Evolutionary conservation across 2,329 filamentous ascomycete species (phyloP).

Genomic region (Ophiostoma perfectum): DNA sequence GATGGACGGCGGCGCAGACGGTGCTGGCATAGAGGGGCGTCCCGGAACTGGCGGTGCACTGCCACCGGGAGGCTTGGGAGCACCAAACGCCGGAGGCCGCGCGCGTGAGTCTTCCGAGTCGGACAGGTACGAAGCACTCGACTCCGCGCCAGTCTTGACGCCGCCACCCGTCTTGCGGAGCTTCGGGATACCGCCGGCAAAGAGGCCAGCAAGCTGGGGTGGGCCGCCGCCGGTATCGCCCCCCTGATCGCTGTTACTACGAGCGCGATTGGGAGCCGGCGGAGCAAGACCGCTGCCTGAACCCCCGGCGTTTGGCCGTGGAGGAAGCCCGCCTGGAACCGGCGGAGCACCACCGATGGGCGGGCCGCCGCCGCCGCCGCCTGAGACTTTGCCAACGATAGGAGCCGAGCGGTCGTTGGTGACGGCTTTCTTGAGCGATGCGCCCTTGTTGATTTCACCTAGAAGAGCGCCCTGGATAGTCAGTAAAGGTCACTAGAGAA

Average conservation of each 20-base stretch:
- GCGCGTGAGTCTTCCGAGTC: slow-evolving; percentile 59
- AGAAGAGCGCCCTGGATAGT: slow-evolving; percentile 72
- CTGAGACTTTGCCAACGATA: slow-evolving; percentile 48
- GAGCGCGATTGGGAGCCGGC: slow-evolving; percentile 64
- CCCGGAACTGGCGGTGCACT: slow-evolving; percentile 56
- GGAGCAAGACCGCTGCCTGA: slow-evolving; percentile 55
- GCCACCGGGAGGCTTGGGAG: slow-evolving; percentile 55
- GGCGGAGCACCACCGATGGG: slow-evolving; percentile 68
- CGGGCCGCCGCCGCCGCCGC: slow-evolving; percentile 14
- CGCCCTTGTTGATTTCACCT: slow-evolving; percentile 80
- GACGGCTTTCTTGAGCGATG: slow-evolving; percentile 72
- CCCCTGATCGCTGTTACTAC: slow-evolving; percentile 77
- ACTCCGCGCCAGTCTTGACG: slow-evolving; percentile 67
- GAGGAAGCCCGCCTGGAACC: slow-evolving; percentile 57
- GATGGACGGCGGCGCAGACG: slow-evolving; percentile 36
- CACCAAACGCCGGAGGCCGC: slow-evolving; percentile 48
- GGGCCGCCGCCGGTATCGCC: slow-evolving; percentile 49
- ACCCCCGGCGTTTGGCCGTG: slow-evolving; percentile 43
- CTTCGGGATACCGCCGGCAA: slow-evolving; percentile 94
- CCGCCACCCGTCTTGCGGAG: slow-evolving; percentile 80
- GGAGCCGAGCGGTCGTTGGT: slow-evolving; percentile 92
- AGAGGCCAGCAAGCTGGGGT: slow-evolving; percentile 80
- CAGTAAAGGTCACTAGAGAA: slow-evolving; percentile 22
- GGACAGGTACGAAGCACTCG: slow-evolving; percentile 68
- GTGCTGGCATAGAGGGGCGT: slow-evolving; percentile 46